These are phyloP conservation scores for Biscogniauxia sp. DNA, from an alignment of 2,329 filamentous ascomycete species.

Conservation along the genomic window DNA sequence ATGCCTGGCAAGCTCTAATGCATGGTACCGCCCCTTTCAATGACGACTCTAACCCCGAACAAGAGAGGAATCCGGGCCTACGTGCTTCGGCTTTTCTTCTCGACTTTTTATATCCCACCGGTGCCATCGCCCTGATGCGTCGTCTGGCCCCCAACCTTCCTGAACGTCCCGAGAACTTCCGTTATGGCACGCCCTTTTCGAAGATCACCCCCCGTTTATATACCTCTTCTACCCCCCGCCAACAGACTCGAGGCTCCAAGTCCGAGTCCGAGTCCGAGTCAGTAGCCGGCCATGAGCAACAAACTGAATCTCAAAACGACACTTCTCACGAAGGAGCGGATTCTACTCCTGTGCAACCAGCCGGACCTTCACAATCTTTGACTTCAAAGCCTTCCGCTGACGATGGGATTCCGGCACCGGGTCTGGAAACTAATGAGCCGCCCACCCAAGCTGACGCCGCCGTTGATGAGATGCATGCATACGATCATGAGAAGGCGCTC, in stretches of 20 bases:
- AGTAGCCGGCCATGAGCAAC: background rate
- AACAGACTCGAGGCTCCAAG: conserved; percentile 5
- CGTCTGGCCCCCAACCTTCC: conserved; percentile 26
- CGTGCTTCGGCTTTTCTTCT: conserved; percentile 50
- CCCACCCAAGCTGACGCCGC: background rate
- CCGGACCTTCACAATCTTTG: background rate
- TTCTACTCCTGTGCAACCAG: background rate
- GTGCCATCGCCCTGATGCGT: conserved; percentile 42
- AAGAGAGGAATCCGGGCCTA: conserved; percentile 30
- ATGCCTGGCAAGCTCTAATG: conserved; percentile 39
- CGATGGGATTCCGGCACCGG: background rate
- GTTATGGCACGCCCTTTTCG: conserved; percentile 18
- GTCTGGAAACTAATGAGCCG: background rate
- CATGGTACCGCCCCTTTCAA: conserved; percentile 30
- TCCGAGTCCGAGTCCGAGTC: conserved; percentile 1
- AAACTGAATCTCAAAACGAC: background rate
- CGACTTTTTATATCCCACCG: conserved; percentile 55
- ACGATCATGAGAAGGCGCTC: conserved; percentile 16
- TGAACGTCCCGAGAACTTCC: conserved; percentile 30
- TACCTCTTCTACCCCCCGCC: conserved; percentile 22
- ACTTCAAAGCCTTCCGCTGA: background rate
- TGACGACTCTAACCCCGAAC: conserved; percentile 21
- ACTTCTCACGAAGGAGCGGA: background rate
- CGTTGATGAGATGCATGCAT: background rate
- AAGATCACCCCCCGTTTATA: conserved; percentile 24